Base-by-base conservation (phyloP, 768 basidiomycete genomes). In the Auricularia cornea region DNA sequence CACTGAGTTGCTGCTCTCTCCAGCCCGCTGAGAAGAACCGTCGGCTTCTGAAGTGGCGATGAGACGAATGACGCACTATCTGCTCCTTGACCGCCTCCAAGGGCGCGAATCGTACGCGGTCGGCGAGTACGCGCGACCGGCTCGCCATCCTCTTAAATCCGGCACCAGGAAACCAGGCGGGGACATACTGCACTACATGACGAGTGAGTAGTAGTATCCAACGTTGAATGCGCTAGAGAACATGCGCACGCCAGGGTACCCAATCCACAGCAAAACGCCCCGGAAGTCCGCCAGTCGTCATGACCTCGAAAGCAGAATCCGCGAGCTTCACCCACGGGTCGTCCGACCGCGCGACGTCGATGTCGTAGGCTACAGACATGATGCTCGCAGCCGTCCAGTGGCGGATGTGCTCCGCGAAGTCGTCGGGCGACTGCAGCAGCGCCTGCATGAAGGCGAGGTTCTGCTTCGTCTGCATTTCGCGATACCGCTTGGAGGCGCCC, bases 131-230 rank as follows among this genome's bases (percentile, higher is more conserved):
- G 20, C 44, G 30, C 35, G 20, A 41, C 10, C 3, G 23, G 3
- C 29, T 60, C 18, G 67, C 66, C 44, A 66, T 48, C 16, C 52
- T 33, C 59, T 70, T 64, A 59, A 70, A 69, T 1, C 63, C 59
- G 2, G 68, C 66, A 26, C 66, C 66, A 35, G 69, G 69, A 41
- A 68, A 51, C 68, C 69, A 70, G 3, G 41, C 35, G 1, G 69
- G 69, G 30, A 71, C 26, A 0, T 60, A 29, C n/a, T 44, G 61
- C n/a, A 70, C 73, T 72, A 18, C 35, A 38, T 8, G 35, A n/a
- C n/a, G n/a, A n/a, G n/a, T n/a, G n/a, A n/a, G n/a, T n/a, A n/a
- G n/a, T n/a, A n/a, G n/a, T n/a, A n/a, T 8, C 8, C 38, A 40
- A 18, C 38, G 38, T 40, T 40, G 38, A 8, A 40, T 8, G 38